phyloP scores from a whole-genome alignment of 768 basidiomycete genomes.

The Termitomyces sp. region DNA sequence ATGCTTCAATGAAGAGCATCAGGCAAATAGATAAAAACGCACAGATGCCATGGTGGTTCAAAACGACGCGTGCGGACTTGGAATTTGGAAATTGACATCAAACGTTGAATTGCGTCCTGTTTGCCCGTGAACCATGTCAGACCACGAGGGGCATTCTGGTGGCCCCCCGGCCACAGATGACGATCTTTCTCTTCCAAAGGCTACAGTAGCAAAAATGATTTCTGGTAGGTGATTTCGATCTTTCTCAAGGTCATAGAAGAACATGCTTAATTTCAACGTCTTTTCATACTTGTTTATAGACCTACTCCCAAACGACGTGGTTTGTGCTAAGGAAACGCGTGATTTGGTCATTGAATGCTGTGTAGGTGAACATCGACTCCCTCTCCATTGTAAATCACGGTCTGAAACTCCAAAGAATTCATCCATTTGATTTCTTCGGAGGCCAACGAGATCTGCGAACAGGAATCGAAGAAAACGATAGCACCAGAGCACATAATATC shows the following conservation, averaged over 20 bases:
- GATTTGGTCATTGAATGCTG: conserved; percentile 98
- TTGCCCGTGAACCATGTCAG: conserved; percentile 64
- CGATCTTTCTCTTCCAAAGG: conserved; percentile 93
- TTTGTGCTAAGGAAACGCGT: conserved; percentile 93
- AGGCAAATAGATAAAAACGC: conserved; percentile 27
- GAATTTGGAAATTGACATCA: conserved; percentile 17
- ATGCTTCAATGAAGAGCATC: not conserved
- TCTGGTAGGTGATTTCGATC: conserved; percentile 51
- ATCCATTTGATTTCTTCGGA: conserved; percentile 97
- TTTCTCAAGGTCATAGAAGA: not conserved
- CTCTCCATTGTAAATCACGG: conserved; percentile 7
- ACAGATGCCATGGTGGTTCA: conserved; percentile 67
- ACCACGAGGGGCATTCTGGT: conserved; percentile 76
- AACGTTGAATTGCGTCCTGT: not conserved
- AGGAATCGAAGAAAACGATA: conserved; percentile 98
- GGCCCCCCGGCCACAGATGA: conserved; percentile 74
- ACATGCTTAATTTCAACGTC: conserved; percentile 5
- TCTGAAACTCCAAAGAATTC: conserved; percentile 66
- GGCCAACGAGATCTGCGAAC: conserved; percentile 97
- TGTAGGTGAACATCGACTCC: conserved; percentile 77
- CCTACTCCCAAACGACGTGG: conserved; percentile 81
- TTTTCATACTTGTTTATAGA: conserved; percentile 49
- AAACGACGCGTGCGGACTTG: conserved; percentile 41
- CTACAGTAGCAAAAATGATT: conserved; percentile 97
- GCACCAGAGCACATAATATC: conserved; percentile 95